Percentiles rank a stretch among this genome's conserved stretches.
Evolutionary conservation across 2,329 filamentous ascomycete genomes (phyloP).

Genomic region (Sporothrix schenckii): DNA sequence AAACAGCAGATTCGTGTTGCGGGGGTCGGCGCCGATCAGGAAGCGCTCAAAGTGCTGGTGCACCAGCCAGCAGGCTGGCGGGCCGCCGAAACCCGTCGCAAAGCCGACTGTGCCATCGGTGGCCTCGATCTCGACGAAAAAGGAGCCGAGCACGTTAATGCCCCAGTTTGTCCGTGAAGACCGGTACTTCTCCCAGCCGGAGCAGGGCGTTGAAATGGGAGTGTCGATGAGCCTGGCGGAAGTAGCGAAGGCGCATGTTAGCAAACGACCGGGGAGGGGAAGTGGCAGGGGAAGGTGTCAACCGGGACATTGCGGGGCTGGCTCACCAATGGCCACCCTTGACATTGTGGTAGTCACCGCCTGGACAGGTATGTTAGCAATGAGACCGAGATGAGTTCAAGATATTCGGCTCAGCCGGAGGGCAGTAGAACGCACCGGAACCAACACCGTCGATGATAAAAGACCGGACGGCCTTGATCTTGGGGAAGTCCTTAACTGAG

Average conservation of each 20-base stretch:
- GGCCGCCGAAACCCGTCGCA: slow-evolving; percentile 90
- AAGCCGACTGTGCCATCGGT: slow-evolving; percentile 91
- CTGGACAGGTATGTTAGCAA: slow-evolving; percentile 48
- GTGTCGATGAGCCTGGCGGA: slow-evolving; percentile 80
- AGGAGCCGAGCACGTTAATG: slow-evolving; percentile 92
- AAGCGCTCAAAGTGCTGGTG: slow-evolving; percentile 94
- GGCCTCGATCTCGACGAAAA: slow-evolving; percentile 86
- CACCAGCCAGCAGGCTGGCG: slow-evolving; percentile 90
- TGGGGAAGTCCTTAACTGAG: slow-evolving; percentile 64
- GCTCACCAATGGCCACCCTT: slow-evolving; percentile 68
- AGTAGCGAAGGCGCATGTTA: neutral
- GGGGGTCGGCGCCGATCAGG: slow-evolving; percentile 82
- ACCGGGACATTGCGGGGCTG: neutral
- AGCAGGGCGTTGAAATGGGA: slow-evolving; percentile 90
- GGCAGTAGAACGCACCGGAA: slow-evolving; percentile 49
- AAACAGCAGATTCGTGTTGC: slow-evolving; percentile 88
- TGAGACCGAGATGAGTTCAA: neutral
- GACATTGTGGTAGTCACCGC: slow-evolving; percentile 92
- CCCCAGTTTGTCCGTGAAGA: slow-evolving; percentile 89
- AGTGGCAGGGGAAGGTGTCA: neutral
- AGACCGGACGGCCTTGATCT: slow-evolving; percentile 73
- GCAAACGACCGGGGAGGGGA: neutral
- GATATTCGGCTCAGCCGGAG: neutral
- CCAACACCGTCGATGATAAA: slow-evolving; percentile 69
- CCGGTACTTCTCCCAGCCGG: slow-evolving; percentile 84